Conservation (phyloP, 805 yeast species). For the Saccharomycopsis fibuligera region DNA sequence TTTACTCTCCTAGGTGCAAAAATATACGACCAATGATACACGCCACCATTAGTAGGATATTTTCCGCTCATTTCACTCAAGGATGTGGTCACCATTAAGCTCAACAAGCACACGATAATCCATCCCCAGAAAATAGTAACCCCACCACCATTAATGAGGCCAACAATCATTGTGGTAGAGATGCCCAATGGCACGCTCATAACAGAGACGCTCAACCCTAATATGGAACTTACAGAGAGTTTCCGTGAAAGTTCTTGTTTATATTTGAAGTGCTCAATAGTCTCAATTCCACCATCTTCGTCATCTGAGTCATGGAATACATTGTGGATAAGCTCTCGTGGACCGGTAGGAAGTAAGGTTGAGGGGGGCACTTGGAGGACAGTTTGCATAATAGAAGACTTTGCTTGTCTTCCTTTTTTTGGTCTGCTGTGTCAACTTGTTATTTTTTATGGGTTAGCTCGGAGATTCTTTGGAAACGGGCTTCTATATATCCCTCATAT, state of each 20-base stretch:
- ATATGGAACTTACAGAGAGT: slow-evolving; percentile 60
- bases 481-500: no score
- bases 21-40: slow-evolving; percentile 72
- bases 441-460: no score
- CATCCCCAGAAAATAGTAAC: slow-evolving; percentile 74
- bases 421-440: no score
- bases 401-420: no score
- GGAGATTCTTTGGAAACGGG: no score
- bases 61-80: slow-evolving; percentile 73
- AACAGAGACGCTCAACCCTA: slow-evolving; percentile 72
- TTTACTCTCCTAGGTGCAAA: slow-evolving; percentile 43
- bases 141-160: slow-evolving; percentile 70
- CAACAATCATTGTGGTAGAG: slow-evolving; percentile 65
- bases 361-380: no score
- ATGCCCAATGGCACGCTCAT: slow-evolving; percentile 82
- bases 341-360: neutral
- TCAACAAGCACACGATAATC: slow-evolving; percentile 56
- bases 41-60: slow-evolving; percentile 70
- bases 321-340: neutral
- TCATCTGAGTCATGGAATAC: slow-evolving; percentile 23
- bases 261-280: slow-evolving; percentile 66
- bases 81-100: slow-evolving; percentile 60
- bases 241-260: slow-evolving; percentile 66
- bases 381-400: no score
- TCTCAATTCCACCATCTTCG: slow-evolving; percentile 44